phyloP scores from a whole-genome alignment of 2,329 filamentous ascomycete species.

The Aspergillus sp. region DNA sequence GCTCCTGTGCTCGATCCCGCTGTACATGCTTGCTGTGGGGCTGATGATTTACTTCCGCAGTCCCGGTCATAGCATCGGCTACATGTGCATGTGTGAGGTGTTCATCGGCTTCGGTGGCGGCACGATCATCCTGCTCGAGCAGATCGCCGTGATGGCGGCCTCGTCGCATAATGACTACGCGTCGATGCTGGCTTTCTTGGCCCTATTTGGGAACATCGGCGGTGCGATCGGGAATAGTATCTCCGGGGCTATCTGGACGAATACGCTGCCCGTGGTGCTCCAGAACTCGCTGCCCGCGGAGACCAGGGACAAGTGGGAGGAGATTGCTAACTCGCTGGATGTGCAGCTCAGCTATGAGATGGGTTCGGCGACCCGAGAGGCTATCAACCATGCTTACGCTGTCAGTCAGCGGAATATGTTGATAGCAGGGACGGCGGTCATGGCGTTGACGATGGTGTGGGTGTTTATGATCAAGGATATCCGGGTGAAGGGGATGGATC shows the following conservation, averaged over 20 bases:
- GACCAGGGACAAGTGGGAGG: conserved; percentile 5
- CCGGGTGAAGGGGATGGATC: neutral
- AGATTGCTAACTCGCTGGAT: conserved; percentile 15
- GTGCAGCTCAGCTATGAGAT: conserved; percentile 31
- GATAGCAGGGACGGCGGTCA: conserved; percentile 27
- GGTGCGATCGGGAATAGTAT: conserved; percentile 33
- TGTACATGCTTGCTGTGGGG: conserved; percentile 50
- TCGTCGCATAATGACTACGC: conserved; percentile 54
- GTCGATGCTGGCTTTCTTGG: conserved; percentile 49
- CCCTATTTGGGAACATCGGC: conserved; percentile 32
- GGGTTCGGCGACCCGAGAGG: conserved; percentile 39
- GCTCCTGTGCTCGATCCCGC: conserved; percentile 49
- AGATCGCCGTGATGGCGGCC: conserved; percentile 55
- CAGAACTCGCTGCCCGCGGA: conserved; percentile 31
- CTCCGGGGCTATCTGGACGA: conserved; percentile 35
- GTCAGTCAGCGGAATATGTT: conserved; percentile 44
- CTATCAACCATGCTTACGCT: conserved; percentile 46
- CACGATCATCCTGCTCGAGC: conserved; percentile 51
- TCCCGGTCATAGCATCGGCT: conserved; percentile 46
- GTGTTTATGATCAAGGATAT: conserved; percentile 12
- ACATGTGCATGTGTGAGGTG: conserved; percentile 56
- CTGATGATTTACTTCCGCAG: conserved; percentile 55
- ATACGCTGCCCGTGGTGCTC: conserved; percentile 38
- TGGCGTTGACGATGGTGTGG: conserved; percentile 12
- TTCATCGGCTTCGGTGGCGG: conserved; percentile 55